A percentile compares a stretch with the other conserved stretches of the same genome.
Conservation (phyloP, 495 filamentous ascomycete species). For the Penicillium turbatum region DNA sequence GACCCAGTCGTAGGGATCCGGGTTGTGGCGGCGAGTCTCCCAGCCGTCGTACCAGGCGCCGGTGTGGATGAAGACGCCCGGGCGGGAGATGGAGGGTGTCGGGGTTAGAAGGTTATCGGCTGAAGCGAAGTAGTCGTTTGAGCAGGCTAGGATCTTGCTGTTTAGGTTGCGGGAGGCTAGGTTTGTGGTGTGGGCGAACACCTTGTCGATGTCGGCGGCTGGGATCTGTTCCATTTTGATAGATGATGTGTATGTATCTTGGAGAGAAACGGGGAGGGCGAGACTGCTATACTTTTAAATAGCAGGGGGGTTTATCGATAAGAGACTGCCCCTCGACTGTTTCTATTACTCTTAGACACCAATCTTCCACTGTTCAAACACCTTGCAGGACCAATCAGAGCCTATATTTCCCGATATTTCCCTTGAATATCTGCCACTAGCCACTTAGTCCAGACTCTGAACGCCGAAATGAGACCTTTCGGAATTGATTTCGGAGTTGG, state of each 20-base stretch:
- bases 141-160: conserved; percentile 69
- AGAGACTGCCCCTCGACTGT: not conserved
- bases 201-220: conserved; percentile 61
- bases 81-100: conserved; percentile 66
- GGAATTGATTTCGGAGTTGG: conserved; percentile 1
- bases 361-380: not conserved
- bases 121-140: conserved; percentile 86
- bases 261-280: not conserved
- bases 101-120: conserved; percentile 77
- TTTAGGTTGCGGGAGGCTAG: conserved; percentile 70
- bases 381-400: not conserved
- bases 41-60: conserved; percentile 96
- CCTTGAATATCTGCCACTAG: not conserved
- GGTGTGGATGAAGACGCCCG: conserved; percentile 76
- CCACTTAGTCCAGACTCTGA: not conserved
- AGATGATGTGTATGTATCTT: not conserved
- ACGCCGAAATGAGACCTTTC: not conserved
- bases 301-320: not conserved
- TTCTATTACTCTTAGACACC: not conserved
- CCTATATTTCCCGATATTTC: not conserved
- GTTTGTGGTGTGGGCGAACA: conserved; percentile 62
- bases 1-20: conserved; percentile 75
- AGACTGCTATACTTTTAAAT: not conserved
- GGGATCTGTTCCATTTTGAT: conserved; percentile 31
- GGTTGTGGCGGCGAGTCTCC: conserved; percentile 89